A percentile compares a stretch with the other conserved stretches of the same genome.
Evolutionary conservation across 2,329 filamentous ascomycete species (phyloP).

Genomic region (Colletotrichum phormii): DNA sequence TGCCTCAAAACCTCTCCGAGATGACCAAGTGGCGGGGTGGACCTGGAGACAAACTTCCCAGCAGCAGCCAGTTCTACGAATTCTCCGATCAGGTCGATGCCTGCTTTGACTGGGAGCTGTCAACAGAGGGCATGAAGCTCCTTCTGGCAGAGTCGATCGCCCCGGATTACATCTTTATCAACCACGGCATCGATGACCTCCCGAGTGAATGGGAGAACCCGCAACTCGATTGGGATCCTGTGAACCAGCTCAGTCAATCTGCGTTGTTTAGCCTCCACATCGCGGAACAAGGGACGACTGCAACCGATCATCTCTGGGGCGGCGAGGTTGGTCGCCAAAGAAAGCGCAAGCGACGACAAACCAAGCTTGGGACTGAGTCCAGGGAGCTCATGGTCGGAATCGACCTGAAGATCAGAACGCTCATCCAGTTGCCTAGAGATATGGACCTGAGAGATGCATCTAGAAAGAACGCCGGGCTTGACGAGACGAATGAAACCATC

Average conservation of each 20-base stretch:
- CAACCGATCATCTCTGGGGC: constrained; percentile 30
- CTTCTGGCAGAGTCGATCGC: constrained; percentile 48
- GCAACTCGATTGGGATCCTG: constrained; percentile 50
- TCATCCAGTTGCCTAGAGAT: constrained; percentile 31
- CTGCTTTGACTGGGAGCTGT: constrained; percentile 60
- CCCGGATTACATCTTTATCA: constrained; percentile 54
- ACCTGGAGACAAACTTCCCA: constrained; percentile 1
- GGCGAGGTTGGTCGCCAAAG: constrained; percentile 31
- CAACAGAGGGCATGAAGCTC: constrained; percentile 46
- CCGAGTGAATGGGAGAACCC: constrained; percentile 23
- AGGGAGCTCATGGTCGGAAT: constrained; percentile 32
- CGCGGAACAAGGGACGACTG: constrained; percentile 39
- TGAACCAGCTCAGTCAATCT: constrained; percentile 48
- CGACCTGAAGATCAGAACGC: constrained; percentile 30
- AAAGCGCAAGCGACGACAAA: constrained; percentile 27
- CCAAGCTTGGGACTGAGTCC: constrained; percentile 10
- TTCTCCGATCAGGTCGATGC: constrained; percentile 50
- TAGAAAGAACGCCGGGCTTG: constrained; percentile 17
- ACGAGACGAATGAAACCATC: constrained; percentile 35
- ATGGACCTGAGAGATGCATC: constrained; percentile 25
- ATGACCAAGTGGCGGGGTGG: constrained; percentile 44
- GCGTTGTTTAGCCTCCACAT: constrained; percentile 12
- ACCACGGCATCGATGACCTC: constrained; percentile 44
- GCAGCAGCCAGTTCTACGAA: constrained; percentile 37
- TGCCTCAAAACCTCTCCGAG: constrained; percentile 47